Base-by-base conservation (phyloP, 495 filamentous ascomycete genomes). In the Astrocystis sublimbata region DNA sequence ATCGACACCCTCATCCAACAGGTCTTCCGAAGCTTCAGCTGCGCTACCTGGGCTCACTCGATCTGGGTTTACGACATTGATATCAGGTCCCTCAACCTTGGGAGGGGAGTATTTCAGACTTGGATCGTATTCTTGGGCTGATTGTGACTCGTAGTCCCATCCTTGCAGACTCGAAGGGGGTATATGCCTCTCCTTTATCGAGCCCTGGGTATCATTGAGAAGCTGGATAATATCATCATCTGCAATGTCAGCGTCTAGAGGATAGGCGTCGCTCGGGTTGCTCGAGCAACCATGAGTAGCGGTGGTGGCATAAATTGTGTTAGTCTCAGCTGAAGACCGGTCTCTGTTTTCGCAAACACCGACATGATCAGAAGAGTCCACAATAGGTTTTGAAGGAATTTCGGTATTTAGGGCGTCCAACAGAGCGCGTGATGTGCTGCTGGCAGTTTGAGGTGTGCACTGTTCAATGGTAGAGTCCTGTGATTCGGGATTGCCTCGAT, bases 1-100 rank as follows among this genome's bases (percentile, higher is more conserved):
- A 24, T 76, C 74, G 4, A 78, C 69, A 28, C 72, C 72, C 1
- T 70, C 64, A 45, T 76, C 75, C 8, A 78, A 60, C 5, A 76
- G 63, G 19, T 76, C 63, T 6, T 73, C 69, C 17, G 63, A 38
- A 4, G 21, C 50, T 23, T 53, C 28, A 1, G 10, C 17, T 38
- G 42, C 30, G 24, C 31, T 12, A 6, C n/a, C 24, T 17, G 31
- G 23, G 9, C 4, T 24, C 3, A 41, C 41, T 30, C 6, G 13
- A 4, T 33, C 45, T 17, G n/a, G 12, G 0, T 40, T 8, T 6
- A 23, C 12, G 7, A 10, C 12, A 21, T n/a, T 42, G 10, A 8
- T 10, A 40, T 24, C 51, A 6, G 33, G 24, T 21, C 58, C 40
- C 19, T 43, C 41, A 10, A 6, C 17, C 15, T 47, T 13, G 30